Conservation (phyloP, 1,284 basidiomycete species). For the Rhodotorula glutinis region DNA sequence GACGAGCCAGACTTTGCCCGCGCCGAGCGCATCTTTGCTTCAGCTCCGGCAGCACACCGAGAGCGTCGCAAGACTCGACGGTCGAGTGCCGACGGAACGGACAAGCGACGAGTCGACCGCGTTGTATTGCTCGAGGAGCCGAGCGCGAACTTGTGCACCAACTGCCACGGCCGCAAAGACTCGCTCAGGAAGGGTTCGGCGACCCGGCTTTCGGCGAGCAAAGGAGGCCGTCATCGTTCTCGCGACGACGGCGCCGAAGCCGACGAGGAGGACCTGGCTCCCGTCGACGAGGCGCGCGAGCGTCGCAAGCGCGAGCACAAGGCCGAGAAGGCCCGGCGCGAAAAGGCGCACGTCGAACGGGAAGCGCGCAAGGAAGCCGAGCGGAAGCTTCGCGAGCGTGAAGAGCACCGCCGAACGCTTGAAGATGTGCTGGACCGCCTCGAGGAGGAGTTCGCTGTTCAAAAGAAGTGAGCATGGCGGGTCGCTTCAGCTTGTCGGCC, state of each 20-base stretch:
- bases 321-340: not conserved
- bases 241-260: not conserved
- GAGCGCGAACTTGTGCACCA: conserved; percentile 20
- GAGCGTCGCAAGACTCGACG: not conserved
- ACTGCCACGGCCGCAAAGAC: conserved; percentile 21
- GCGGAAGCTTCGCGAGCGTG: conserved; percentile 3
- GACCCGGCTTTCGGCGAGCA: not conserved
- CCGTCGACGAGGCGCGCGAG: conserved; percentile 1
- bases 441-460: conserved; percentile 32
- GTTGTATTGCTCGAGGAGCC: conserved; percentile 4
- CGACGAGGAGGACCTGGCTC: conserved; percentile 11
- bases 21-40: conserved; percentile 24
- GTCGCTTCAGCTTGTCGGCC: not conserved
- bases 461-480: conserved; percentile 55
- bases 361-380: not conserved
- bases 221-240: not conserved
- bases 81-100: not conserved
- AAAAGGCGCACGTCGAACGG: conserved; percentile 1
- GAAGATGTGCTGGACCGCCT: conserved; percentile 20
- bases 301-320: conserved; percentile 1
- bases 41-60: conserved; percentile 8
- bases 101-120: not conserved
- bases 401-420: conserved; percentile 17
- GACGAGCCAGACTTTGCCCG: conserved; percentile 28
- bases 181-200: not conserved